These are phyloP conservation scores for Pseudevernia furfuracea DNA, from an alignment of 495 filamentous ascomycete genomes.

Conservation along the genomic window DNA sequence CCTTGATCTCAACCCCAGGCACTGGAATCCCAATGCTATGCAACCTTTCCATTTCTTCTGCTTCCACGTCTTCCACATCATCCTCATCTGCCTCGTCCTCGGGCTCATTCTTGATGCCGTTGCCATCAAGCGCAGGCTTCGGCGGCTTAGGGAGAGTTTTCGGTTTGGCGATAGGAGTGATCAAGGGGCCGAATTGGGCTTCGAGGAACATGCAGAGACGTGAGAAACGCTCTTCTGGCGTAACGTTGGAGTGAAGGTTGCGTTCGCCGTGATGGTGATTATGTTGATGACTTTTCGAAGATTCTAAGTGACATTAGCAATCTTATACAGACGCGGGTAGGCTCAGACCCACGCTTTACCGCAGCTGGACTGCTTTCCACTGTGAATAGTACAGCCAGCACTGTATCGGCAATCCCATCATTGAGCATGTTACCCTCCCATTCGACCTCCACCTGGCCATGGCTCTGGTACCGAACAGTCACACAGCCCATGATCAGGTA, in stretches of 20 bases:
- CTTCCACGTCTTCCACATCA: constrained; percentile 48
- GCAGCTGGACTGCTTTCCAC: constrained; percentile 91
- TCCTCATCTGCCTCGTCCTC: constrained; percentile 38
- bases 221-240: constrained; percentile 64
- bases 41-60: constrained; percentile 57
- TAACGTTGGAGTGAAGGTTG: constrained; percentile 65
- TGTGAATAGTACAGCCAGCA: constrained; percentile 80
- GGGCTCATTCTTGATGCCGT: constrained; percentile 28
- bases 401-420: constrained; percentile 91
- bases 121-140: constrained; percentile 27
- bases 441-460: constrained; percentile 78
- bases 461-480: constrained; percentile 57
- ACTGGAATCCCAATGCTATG: constrained; percentile 77
- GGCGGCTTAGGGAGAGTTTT: constrained; percentile 37
- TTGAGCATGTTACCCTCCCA: constrained; percentile 99
- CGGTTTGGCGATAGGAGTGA: constrained; percentile 64
- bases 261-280: constrained; percentile 42
- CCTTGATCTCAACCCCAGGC: constrained; percentile 76
- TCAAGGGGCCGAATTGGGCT: constrained; percentile 81
- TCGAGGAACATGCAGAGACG: constrained; percentile 94
- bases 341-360: constrained; percentile 67
- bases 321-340: constrained; percentile 12
- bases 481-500: constrained; percentile 91
- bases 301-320: constrained; percentile 35
- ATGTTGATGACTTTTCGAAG: constrained; percentile 43